phyloP scores from a whole-genome alignment of 2,329 filamentous ascomycete genomes.

The Pyrenophora teres region DNA sequence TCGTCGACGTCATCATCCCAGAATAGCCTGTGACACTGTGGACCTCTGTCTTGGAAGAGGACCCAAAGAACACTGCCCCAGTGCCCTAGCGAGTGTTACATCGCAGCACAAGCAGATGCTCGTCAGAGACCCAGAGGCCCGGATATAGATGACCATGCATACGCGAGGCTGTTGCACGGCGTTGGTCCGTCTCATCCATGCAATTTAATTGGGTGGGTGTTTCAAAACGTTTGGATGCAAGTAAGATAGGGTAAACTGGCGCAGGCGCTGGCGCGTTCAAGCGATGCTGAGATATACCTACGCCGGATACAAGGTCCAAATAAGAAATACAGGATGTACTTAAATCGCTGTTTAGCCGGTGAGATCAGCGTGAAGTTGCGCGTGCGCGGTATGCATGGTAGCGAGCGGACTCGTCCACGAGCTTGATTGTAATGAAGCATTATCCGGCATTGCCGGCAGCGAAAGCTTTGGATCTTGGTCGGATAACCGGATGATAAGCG shows the following conservation, averaged over 20 bases:
- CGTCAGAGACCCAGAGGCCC: not conserved
- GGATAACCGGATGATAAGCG: constrained; percentile 4
- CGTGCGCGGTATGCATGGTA: not conserved
- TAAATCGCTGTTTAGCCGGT: not conserved
- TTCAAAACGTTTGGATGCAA: constrained; percentile 32
- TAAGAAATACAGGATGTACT: not conserved
- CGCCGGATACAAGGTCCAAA: not conserved
- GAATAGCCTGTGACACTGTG: too few relatives aligned
- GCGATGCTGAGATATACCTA: not conserved
- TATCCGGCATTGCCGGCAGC: not conserved
- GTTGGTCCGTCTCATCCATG: constrained; percentile 9
- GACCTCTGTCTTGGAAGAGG: too few relatives aligned
- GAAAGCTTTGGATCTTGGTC: not conserved
- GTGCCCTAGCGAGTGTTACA: too few relatives aligned
- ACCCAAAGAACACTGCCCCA: too few relatives aligned
- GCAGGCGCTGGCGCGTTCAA: not conserved
- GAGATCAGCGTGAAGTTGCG: not conserved
- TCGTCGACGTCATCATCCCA: too few relatives aligned
- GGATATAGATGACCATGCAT: constrained; percentile 22
- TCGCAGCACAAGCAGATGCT: not conserved
- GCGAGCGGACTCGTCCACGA: not conserved
- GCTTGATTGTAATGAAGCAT: not conserved
- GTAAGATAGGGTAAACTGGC: constrained; percentile 20
- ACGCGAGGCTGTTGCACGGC: constrained; percentile 17
- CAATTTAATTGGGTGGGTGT: constrained; percentile 32